A percentile compares a stretch with the other conserved stretches of the same genome.
Conservation (phyloP, 2,329 filamentous ascomycete species). For the Shiraia bambusicola region DNA sequence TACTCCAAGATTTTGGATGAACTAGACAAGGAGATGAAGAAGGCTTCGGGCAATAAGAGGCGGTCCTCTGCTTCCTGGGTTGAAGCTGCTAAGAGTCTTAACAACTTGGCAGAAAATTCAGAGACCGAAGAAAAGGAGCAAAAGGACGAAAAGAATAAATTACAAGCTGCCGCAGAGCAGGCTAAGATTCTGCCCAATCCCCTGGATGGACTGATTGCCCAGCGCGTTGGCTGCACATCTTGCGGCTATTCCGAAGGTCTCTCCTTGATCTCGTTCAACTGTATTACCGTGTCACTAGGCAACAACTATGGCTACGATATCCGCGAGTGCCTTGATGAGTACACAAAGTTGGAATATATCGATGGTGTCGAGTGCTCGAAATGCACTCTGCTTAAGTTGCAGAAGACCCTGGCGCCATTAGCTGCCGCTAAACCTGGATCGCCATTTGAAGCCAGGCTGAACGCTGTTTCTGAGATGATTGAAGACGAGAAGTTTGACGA, state of each 20-base stretch:
- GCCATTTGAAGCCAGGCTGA: conserved; percentile 57
- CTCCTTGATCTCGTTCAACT: conserved; percentile 91
- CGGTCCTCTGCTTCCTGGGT: conserved; percentile 41
- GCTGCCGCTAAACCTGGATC: conserved; percentile 39
- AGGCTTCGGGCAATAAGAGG: conserved; percentile 46
- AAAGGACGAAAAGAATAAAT: conserved; percentile 6
- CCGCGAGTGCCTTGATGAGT: conserved; percentile 78
- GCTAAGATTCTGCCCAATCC: conserved; percentile 63
- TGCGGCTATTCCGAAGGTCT: conserved; percentile 88
- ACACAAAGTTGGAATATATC: conserved; percentile 81
- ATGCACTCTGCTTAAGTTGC: conserved; percentile 72
- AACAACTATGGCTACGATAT: conserved; percentile 65
- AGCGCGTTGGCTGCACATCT: conserved; percentile 80
- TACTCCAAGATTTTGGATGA: conserved; percentile 87
- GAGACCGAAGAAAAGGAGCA: conserved; percentile 5
- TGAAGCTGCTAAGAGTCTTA: conserved; percentile 27
- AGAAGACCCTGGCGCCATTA: conserved; percentile 40
- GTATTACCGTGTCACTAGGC: conserved; percentile 81
- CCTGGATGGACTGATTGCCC: conserved; percentile 82
- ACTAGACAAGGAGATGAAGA: conserved; percentile 72
- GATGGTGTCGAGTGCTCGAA: conserved; percentile 88
- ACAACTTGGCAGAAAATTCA: conserved; percentile 8
- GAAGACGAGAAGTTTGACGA: conserved; percentile 72
- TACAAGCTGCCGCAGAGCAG: conserved; percentile 6
- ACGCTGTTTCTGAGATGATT: conserved; percentile 68